phyloP scores from a whole-genome alignment of 1,139 yeast genomes.

The Taiozyma sp. region DNA sequence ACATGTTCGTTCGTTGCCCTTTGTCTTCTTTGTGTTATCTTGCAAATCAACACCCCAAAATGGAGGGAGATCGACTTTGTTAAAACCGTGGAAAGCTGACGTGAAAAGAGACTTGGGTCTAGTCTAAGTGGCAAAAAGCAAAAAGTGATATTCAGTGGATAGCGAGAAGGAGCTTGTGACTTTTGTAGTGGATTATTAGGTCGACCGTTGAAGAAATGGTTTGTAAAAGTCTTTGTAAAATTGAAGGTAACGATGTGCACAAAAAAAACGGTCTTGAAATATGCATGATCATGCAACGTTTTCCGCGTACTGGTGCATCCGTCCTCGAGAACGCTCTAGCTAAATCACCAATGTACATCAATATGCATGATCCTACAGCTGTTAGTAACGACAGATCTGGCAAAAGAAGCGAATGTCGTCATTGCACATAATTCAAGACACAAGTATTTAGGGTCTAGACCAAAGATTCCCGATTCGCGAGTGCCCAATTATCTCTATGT shows the following conservation, averaged over 20 bases:
- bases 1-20: not conserved
- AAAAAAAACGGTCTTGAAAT: not conserved
- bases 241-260: too few species aligned
- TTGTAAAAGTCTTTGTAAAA: not conserved
- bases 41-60: not conserved
- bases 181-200: not conserved
- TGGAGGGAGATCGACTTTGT: not conserved
- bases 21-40: not conserved
- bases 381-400: not conserved
- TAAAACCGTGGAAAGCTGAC: not conserved
- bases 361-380: not conserved
- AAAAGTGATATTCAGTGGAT: not conserved
- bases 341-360: not conserved
- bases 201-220: not conserved
- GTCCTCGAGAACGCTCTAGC: not conserved
- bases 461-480: not conserved
- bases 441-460: not conserved
- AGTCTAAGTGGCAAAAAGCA: not conserved
- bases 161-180: not conserved
- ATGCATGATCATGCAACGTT: not conserved
- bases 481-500: too few species aligned
- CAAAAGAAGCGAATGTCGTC: not conserved
- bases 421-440: not conserved
- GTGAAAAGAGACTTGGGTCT: not conserved
- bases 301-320: not conserved